Evolutionary conservation across 768 basidiomycete species (phyloP), one percentile per base, ranked within the genome.

Genomic region (Rhodotorula graminis): DNA sequence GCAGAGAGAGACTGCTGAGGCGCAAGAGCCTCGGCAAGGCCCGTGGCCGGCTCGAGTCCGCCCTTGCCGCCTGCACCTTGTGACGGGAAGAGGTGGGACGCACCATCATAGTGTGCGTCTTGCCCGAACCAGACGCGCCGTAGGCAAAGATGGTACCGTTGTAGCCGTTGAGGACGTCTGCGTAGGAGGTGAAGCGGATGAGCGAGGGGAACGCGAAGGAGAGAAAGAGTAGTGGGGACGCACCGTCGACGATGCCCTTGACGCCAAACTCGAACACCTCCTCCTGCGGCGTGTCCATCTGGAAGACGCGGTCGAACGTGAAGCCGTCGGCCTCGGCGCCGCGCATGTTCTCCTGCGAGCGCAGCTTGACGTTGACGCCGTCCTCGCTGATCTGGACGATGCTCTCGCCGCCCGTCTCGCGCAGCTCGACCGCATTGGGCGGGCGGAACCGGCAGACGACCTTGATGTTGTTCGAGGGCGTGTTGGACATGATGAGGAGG

Each of bases 381-480:
- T 90, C 89, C 72, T 92, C 91, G 81, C 88, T 88, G 82, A 95
- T 93, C 75, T 88, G 84, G 57, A 94, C 92, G 71, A 98, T 90
- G 79, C 92, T 88, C 81, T 93, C 89, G 74, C 92, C 87, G 76
- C 92, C 88, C 52, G 70, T 55, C 83, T 94, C 89, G 78, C 90
- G 87, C 71, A 86, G 82, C 82, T 99, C 96, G 79, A 95, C 88
- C 69, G 92, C 84, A 83, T 99, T 99, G 73, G 90, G 87, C 12
- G 96, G 96, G 74, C 96, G 93, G 83, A 98, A 99, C 69, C 95
- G 92, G 86, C 95, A 98, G 76, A 99, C 92, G 80, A 99, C 96
- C 85, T 98, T 95, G 86, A 95, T 93, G 81, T 94, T 94, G 25
- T 59, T 37, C 19, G 57, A 58, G 18, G 57, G 21, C 37, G 33